Percentiles rank a stretch among this genome's conserved stretches.
Conservation (phyloP, 2,329 filamentous ascomycete genomes). For the Colletotrichum cuscutae region DNA sequence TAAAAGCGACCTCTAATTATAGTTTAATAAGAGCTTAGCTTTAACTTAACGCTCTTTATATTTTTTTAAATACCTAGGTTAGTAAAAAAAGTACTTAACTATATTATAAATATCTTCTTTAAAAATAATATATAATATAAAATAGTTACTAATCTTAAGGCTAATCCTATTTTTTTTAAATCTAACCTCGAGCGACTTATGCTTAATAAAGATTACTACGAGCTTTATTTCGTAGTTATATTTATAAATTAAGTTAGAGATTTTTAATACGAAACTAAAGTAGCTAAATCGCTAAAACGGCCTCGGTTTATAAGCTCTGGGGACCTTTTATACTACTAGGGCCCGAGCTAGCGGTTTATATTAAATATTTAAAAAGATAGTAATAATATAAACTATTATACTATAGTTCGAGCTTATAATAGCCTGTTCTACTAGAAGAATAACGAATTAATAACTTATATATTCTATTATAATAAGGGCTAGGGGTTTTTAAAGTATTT, state of each 20-base stretch:
- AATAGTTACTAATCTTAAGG: background rate
- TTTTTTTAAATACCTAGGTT: background rate
- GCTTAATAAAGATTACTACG: background rate
- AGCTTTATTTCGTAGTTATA: background rate
- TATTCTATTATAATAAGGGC: constrained; percentile 4
- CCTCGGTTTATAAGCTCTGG: background rate
- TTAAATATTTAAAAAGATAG: background rate
- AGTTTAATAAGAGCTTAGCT: background rate
- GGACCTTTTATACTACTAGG: background rate
- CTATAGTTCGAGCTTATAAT: background rate
- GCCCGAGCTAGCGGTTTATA: background rate
- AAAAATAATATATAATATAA: background rate
- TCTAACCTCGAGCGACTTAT: background rate
- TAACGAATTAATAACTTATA: background rate
- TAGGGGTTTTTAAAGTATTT: background rate
- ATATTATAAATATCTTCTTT: background rate
- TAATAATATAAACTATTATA: background rate
- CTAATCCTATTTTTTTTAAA: background rate
- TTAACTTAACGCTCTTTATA: background rate
- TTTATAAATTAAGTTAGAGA: background rate
- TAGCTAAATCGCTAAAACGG: background rate
- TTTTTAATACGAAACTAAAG: background rate
- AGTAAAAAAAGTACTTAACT: background rate
- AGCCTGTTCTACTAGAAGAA: background rate
- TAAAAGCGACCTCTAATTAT: background rate